Conservation (phyloP, 176 grass and related monocot genomes). For the Avena atlantica region DNA sequence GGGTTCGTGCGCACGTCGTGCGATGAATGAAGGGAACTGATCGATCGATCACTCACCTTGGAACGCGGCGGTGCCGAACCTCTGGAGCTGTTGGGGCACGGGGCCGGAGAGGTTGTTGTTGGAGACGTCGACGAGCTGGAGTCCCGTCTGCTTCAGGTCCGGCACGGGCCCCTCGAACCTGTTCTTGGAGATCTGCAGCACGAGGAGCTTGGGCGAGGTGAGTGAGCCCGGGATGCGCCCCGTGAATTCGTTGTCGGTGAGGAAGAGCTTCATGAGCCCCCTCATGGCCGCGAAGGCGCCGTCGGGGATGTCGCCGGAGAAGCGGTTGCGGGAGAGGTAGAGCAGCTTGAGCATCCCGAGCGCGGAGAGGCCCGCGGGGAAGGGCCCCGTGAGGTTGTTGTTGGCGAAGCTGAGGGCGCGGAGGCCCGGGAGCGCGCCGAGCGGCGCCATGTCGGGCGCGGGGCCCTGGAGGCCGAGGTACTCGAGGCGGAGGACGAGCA, state of each 20-base stretch:
- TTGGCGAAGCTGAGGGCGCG: constrained; percentile 73
- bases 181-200: constrained; percentile 56
- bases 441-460: constrained; percentile 36
- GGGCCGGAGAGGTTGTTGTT: constrained; percentile 69
- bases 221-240: constrained; percentile 69
- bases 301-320: constrained; percentile 60
- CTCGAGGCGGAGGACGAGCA: constrained; percentile 66
- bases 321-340: constrained; percentile 56
- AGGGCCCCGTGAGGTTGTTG: constrained; percentile 65
- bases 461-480: constrained; percentile 57
- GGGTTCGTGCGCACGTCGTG: neutral
- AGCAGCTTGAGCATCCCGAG: constrained; percentile 61
- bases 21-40: neutral
- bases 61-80: constrained; percentile 39
- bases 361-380: constrained; percentile 56
- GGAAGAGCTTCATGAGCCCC: constrained; percentile 57
- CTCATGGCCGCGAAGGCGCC: constrained; percentile 49
- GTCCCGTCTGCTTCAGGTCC: constrained; percentile 43
- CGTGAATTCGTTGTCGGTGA: constrained; percentile 60
- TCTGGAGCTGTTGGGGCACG: constrained; percentile 49
- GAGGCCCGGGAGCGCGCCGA: constrained; percentile 49
- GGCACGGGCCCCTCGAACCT: constrained; percentile 59
- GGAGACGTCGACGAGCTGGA: constrained; percentile 50
- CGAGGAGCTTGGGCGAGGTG: constrained; percentile 38
- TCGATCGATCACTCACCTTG: constrained; percentile 49